Percentiles rank a stretch among this genome's conserved stretches.
Evolutionary conservation across 345 rosid species (phyloP).

Genomic region (Microcos paniculata): DNA sequence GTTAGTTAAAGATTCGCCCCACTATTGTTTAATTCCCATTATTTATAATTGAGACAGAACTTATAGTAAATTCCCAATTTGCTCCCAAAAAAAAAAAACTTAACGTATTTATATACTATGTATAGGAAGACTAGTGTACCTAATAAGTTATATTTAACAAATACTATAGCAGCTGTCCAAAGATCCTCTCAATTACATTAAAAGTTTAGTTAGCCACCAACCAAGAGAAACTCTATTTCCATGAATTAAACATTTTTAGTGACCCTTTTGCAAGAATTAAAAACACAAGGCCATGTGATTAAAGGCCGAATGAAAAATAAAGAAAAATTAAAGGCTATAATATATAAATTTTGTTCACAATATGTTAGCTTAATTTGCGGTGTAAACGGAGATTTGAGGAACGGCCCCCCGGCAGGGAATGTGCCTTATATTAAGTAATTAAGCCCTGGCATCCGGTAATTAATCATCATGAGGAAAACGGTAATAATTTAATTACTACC

Average conservation of each 20-base stretch:
- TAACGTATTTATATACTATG: no score
- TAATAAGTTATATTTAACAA: no score
- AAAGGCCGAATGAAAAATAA: background rate
- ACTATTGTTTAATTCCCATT: background rate
- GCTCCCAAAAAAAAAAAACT: no score
- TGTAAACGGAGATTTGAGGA: background rate
- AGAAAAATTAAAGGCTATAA: background rate
- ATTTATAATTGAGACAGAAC: background rate
- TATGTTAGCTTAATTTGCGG: slow-evolving; percentile 8
- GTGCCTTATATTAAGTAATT: background rate
- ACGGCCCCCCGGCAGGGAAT: background rate
- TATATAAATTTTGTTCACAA: background rate
- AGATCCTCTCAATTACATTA: background rate
- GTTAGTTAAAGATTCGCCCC: background rate
- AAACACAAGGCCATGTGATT: background rate
- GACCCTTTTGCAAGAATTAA: no score
- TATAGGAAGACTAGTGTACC: no score
- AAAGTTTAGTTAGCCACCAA: background rate
- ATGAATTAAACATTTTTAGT: no score
- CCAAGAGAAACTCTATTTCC: background rate
- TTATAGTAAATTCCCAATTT: no score
- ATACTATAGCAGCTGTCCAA: background rate
- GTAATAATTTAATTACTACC: no score
- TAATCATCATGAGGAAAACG: background rate
- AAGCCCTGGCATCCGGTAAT: background rate